Evolutionary conservation across 441 rosid species (phyloP).

Genomic region (Capsella rubella): DNA sequence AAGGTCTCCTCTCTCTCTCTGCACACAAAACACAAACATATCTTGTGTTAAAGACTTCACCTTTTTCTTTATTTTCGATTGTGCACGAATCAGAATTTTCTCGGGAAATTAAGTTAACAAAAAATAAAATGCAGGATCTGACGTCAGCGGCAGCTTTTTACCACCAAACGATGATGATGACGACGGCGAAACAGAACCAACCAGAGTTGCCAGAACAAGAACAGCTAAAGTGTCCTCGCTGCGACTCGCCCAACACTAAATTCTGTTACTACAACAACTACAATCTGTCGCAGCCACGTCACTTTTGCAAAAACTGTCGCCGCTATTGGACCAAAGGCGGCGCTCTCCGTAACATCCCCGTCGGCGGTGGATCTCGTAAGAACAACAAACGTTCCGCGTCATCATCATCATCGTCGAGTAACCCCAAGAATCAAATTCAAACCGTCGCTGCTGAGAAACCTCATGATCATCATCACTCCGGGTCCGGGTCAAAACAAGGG

Average conservation of each 20-base stretch:
- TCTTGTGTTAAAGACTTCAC: not conserved
- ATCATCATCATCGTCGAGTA: conserved; percentile 26
- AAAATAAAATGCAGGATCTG: conserved; percentile 64
- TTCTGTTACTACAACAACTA: conserved; percentile 97
- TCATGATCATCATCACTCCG: not conserved
- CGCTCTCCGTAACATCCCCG: conserved; percentile 83
- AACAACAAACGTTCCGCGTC: conserved; percentile 56
- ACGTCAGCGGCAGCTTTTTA: conserved; percentile 46
- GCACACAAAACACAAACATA: not conserved
- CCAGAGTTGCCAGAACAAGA: conserved; percentile 81
- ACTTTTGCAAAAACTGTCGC: conserved; percentile 84
- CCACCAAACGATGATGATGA: conserved; percentile 49
- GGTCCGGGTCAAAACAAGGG: conserved; percentile 18
- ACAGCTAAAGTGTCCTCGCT: conserved; percentile 84
- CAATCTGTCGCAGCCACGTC: conserved; percentile 94
- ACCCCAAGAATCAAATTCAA: conserved; percentile 39
- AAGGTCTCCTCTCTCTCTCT: not conserved
- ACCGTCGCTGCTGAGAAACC: conserved; percentile 30
- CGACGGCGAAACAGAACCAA: conserved; percentile 13
- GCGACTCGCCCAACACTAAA: conserved; percentile 86
- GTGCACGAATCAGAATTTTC: not conserved
- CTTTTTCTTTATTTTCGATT: not conserved
- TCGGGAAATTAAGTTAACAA: not conserved
- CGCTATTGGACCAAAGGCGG: conserved; percentile 98
- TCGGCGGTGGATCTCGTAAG: conserved; percentile 89